phyloP scores from a whole-genome alignment of 495 filamentous ascomycete genomes.

The Hypoxylon crocopeplum region DNA sequence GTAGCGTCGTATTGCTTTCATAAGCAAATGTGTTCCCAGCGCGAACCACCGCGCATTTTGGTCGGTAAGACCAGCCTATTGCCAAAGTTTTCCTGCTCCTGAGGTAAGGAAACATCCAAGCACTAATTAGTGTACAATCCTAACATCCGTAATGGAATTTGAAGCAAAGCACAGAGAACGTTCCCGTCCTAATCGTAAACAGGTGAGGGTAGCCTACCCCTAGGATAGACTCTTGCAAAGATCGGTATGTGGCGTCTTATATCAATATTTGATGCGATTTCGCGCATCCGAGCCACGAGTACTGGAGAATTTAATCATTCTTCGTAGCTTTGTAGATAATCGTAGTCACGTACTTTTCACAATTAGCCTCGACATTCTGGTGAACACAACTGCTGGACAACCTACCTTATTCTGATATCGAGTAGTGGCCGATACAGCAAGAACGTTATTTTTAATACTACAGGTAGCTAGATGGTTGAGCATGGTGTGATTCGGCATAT shows the following conservation, averaged over 20 bases:
- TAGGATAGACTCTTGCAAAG: too few species aligned
- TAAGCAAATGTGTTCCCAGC: constrained; percentile 7
- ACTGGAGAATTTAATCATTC: constrained; percentile 23
- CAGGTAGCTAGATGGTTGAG: constrained; percentile 97
- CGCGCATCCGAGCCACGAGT: not conserved
- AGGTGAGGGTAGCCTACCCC: too few species aligned
- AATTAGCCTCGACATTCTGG: constrained; percentile 23
- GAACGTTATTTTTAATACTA: constrained; percentile 93
- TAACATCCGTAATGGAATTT: not conserved
- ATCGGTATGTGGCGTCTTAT: too few species aligned
- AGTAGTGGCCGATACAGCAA: constrained; percentile 97
- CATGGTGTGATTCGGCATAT: constrained; percentile 95
- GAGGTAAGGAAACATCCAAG: not conserved
- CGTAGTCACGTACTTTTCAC: constrained; percentile 86
- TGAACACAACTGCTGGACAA: constrained; percentile 35
- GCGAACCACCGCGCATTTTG: constrained; percentile 5
- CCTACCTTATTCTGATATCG: constrained; percentile 94
- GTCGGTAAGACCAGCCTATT: constrained; percentile 1
- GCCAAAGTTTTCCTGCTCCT: not conserved
- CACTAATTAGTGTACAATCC: constrained; percentile 4
- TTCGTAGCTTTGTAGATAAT: constrained; percentile 94
- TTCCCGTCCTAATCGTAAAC: not conserved
- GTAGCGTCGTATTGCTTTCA: constrained; percentile 17
- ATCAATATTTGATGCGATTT: constrained; percentile 5
- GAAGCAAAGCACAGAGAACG: not conserved